A percentile compares a stretch with the other conserved stretches of the same genome.
These are phyloP conservation scores for Suillus spraguei DNA, from an alignment of 768 basidiomycete genomes.

Conservation along the genomic window DNA sequence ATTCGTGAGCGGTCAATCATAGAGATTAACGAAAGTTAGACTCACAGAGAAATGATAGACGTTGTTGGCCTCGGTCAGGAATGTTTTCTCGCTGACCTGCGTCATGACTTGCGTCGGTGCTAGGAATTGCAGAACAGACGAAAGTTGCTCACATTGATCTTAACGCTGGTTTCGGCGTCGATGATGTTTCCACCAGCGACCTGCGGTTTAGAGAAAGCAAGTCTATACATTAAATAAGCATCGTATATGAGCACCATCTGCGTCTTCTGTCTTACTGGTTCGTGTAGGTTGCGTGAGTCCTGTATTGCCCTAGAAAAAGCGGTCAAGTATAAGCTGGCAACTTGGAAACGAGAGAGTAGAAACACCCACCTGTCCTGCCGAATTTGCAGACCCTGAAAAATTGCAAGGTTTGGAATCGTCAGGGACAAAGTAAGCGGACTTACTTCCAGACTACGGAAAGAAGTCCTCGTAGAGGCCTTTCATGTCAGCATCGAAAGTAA, in stretches of 20 bases:
- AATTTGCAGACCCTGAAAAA: neutral
- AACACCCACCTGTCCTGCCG: neutral
- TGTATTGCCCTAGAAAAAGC: neutral
- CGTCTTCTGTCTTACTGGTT: neutral
- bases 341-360: neutral
- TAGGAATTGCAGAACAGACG: too few species aligned
- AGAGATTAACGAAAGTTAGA: too few species aligned
- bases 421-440: neutral
- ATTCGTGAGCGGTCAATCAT: neutral
- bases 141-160: neutral
- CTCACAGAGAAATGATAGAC: neutral
- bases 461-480: neutral
- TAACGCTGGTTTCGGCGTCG: neutral
- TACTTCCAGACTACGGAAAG: conserved; percentile 3
- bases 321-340: neutral
- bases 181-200: neutral
- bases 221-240: neutral
- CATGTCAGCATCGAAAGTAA: neutral
- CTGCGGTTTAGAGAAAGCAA: neutral
- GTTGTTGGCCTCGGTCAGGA: neutral
- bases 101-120: neutral
- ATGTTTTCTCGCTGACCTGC: neutral
- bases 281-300: neutral
- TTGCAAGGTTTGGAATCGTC: neutral
- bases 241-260: neutral